Conservation (phyloP, 306 rosid species). For the Pyrus betulifolia region DNA sequence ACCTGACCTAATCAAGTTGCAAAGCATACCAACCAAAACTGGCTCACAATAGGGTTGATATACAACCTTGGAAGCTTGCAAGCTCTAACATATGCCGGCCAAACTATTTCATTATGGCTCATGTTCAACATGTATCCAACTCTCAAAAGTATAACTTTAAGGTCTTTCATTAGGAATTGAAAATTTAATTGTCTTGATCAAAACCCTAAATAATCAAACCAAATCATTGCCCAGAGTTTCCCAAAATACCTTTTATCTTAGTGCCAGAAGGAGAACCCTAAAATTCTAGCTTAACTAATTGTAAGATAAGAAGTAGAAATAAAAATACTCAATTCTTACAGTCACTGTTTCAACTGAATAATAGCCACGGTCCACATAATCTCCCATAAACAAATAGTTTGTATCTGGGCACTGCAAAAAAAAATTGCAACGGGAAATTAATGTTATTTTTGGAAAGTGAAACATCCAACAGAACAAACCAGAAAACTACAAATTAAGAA, state of each 20-base stretch:
- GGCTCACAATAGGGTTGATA: neutral
- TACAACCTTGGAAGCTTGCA: neutral
- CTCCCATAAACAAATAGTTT: conserved; percentile 96
- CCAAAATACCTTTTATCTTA: neutral
- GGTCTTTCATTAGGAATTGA: neutral
- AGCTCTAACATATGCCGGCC: neutral
- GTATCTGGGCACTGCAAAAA: conserved; percentile 93
- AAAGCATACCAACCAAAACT: neutral
- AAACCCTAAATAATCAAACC: neutral
- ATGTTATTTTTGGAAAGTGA: neutral
- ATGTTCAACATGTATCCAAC: neutral
- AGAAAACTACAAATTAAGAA: neutral
- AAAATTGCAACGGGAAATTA: conserved; percentile 22
- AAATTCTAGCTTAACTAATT: neutral
- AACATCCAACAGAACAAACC: neutral
- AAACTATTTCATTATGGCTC: neutral
- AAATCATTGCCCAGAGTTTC: neutral
- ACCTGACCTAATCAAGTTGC: neutral
- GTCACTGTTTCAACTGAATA: conserved; percentile 95
- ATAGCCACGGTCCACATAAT: conserved; percentile 97
- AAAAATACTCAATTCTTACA: conserved; percentile 36
- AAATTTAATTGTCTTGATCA: neutral
- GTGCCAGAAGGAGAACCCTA: neutral
- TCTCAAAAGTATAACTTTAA: neutral
- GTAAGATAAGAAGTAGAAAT: neutral